A percentile compares a stretch with the other conserved stretches of the same genome.
phyloP scores from a whole-genome alignment of 345 rosid species.

The Combretum micranthum region DNA sequence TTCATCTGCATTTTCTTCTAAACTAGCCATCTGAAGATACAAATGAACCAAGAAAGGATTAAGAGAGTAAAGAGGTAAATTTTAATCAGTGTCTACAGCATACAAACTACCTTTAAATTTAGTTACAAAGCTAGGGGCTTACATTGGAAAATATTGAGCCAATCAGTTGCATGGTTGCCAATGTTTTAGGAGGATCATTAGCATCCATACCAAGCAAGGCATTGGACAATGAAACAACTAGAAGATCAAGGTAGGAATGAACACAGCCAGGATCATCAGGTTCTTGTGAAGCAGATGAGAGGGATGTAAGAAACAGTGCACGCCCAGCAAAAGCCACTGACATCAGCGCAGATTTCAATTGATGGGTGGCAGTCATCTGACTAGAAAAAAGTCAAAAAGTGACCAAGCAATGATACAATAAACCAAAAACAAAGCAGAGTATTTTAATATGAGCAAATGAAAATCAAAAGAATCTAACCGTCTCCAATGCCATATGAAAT shows the following conservation, averaged over 20 bases:
- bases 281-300: conserved; percentile 41
- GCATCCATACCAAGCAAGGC: conserved; percentile 99
- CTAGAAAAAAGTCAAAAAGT: conserved; percentile 38
- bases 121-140: conserved; percentile 22
- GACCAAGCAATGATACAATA: neutral
- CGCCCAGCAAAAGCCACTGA: conserved; percentile 98
- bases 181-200: conserved; percentile 96
- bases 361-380: conserved; percentile 99
- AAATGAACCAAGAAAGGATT: conserved; percentile 1
- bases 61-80: neutral
- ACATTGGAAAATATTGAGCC: conserved; percentile 99
- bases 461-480: conserved; percentile 52
- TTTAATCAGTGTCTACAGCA: neutral
- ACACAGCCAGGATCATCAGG: conserved; percentile 45
- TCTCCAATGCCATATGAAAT: conserved; percentile 95
- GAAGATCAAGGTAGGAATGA: conserved; percentile 49
- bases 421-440: conserved; percentile 1
- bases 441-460: neutral
- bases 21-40: conserved; percentile 51
- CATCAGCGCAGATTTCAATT: conserved; percentile 92
- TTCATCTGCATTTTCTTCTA: conserved; percentile 65
- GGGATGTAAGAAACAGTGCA: conserved; percentile 66
- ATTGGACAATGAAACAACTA: conserved; percentile 79
- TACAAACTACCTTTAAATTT: neutral
- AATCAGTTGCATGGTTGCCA: conserved; percentile 93